Percentiles rank a stretch among this genome's conserved stretches.
phyloP scores from a whole-genome alignment of 768 basidiomycete species.

The Xerocomellus chrysenteron region DNA sequence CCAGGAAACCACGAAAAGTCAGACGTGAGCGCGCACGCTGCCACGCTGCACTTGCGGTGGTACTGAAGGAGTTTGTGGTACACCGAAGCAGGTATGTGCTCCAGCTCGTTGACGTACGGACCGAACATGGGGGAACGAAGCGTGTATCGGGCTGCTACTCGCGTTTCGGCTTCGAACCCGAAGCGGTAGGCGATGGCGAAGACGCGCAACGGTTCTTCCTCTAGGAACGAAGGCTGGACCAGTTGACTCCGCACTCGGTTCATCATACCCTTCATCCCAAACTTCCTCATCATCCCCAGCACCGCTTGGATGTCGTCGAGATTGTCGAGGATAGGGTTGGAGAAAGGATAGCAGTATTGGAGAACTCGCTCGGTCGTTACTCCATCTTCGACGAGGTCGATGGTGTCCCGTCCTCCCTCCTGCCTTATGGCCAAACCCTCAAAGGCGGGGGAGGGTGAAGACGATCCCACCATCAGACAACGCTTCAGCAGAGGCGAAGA shows the following conservation, averaged over 20 bases:
- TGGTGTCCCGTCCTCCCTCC: conserved; percentile 26
- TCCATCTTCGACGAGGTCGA: conserved; percentile 34
- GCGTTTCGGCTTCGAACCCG: conserved; percentile 32
- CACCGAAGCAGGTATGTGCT: conserved; percentile 36
- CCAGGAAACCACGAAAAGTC: conserved; percentile 38
- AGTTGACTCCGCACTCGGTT: conserved; percentile 31
- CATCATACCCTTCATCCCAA: conserved; percentile 36
- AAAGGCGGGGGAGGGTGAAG: conserved; percentile 31
- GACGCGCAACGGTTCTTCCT: conserved; percentile 35
- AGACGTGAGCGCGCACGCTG: conserved; percentile 30
- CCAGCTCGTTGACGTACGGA: conserved; percentile 37
- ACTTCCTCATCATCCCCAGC: conserved; percentile 39
- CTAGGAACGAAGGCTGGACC: conserved; percentile 23
- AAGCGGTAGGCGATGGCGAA: conserved; percentile 42
- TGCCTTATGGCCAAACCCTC: conserved; percentile 23
- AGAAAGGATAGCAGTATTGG: conserved; percentile 38
- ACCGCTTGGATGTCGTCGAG: conserved; percentile 37
- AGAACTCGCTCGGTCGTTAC: conserved; percentile 34
- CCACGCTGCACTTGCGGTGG: conserved; percentile 34
- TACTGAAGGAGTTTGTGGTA: conserved; percentile 39
- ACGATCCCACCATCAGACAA: conserved; percentile 22
- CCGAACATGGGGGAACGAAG: conserved; percentile 36
- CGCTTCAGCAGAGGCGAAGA: conserved; percentile 43
- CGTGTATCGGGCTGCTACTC: conserved; percentile 36
- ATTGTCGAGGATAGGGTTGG: conserved; percentile 30